Conservation (phyloP, 1,284 basidiomycete species). For the Cystobasidium slooffiae region DNA sequence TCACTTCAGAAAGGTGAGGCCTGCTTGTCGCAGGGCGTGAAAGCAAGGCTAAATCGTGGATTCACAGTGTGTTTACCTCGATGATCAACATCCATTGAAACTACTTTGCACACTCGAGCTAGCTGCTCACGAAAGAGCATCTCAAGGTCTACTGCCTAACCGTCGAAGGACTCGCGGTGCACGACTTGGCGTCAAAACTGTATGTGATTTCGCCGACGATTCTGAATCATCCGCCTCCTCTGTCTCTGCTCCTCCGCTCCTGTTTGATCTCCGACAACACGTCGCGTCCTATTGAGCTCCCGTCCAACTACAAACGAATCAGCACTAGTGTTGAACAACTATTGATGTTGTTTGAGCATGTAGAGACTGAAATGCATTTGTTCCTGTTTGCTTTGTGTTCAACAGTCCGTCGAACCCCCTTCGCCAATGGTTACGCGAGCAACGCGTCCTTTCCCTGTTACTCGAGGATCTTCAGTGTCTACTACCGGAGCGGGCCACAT, state of each 20-base stretch:
- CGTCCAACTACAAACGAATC: too few species aligned
- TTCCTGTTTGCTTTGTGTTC: neutral
- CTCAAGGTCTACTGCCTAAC: slow-evolving; percentile 39
- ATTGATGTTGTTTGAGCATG: neutral
- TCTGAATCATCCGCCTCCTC: neutral
- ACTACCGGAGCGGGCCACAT: slow-evolving; percentile 5
- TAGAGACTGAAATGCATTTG: slow-evolving; percentile 12
- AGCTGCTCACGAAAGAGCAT: slow-evolving; percentile 32
- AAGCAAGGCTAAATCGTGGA: neutral
- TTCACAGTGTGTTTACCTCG: slow-evolving; percentile 40
- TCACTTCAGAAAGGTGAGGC: slow-evolving; percentile 42
- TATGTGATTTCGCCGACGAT: slow-evolving; percentile 6
- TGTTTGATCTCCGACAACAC: neutral
- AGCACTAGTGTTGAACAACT: too few species aligned
- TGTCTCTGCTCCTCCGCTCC: slow-evolving; percentile 5
- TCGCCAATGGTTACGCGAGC: slow-evolving; percentile 20
- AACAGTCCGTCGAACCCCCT: slow-evolving; percentile 23
- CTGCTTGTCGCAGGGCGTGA: neutral
- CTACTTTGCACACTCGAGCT: slow-evolving; percentile 40
- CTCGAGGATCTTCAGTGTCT: slow-evolving; percentile 18
- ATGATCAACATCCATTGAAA: slow-evolving; percentile 41
- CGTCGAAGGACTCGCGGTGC: slow-evolving; percentile 35
- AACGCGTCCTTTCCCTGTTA: slow-evolving; percentile 8
- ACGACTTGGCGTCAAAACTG: slow-evolving; percentile 23
- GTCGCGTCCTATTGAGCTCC: neutral